phyloP scores from a whole-genome alignment of 2,329 filamentous ascomycete species.

The Arthroderma sp. region DNA sequence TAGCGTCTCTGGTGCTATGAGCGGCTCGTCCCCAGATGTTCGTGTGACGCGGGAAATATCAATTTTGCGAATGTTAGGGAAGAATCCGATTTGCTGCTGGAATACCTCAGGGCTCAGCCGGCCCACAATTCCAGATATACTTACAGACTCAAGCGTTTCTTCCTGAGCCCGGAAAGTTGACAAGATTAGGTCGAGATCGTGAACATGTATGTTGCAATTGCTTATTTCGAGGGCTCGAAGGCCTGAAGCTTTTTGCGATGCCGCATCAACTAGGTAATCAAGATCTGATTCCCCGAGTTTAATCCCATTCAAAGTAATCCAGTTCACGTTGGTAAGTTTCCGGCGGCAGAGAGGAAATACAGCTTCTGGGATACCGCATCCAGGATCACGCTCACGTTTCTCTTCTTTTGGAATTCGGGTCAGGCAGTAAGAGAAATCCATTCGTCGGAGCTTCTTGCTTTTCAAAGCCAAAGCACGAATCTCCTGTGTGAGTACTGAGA shows the following conservation, averaged over 20 bases:
- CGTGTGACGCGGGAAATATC: conserved; percentile 53
- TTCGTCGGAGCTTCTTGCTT: conserved; percentile 46
- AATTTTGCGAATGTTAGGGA: conserved; percentile 51
- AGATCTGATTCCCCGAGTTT: conserved; percentile 58
- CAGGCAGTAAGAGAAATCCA: conserved; percentile 54
- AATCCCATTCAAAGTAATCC: conserved; percentile 56
- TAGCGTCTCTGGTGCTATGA: conserved; percentile 54
- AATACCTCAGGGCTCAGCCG: conserved; percentile 52
- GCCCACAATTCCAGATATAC: conserved; percentile 54
- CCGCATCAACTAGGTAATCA: conserved; percentile 53
- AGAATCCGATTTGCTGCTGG: conserved; percentile 52
- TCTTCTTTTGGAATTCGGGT: conserved; percentile 41
- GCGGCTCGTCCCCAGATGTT: conserved; percentile 48
- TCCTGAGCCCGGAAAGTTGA: conserved; percentile 53
- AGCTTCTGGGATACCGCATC: conserved; percentile 57
- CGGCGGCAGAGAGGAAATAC: conserved; percentile 54
- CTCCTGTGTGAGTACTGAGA: conserved; percentile 54
- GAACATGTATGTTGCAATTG: conserved; percentile 42
- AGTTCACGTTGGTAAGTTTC: conserved; percentile 56
- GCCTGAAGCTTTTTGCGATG: conserved; percentile 50
- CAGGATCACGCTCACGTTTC: conserved; percentile 41
- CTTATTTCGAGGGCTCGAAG: conserved; percentile 55
- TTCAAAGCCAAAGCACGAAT: conserved; percentile 54
- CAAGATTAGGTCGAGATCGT: conserved; percentile 44
- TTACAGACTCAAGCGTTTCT: conserved; percentile 51